Evolutionary conservation across 208 protist genomes (phyloP), one percentile per base, ranked within the genome.

Genomic region (Leishmania guyanensis): DNA sequence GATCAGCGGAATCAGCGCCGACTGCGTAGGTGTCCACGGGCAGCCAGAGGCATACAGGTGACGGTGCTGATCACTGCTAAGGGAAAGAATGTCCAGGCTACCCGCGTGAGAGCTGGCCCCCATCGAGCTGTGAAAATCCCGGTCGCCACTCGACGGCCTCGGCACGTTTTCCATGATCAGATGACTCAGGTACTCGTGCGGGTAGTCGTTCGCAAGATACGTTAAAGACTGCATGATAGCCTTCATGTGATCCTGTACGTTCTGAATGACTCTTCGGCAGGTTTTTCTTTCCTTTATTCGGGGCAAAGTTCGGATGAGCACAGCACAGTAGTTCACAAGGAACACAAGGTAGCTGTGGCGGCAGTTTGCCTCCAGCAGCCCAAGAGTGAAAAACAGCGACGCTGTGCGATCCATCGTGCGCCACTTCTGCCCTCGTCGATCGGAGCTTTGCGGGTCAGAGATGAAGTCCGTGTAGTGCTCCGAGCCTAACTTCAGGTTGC

Each of bases 311-410:
- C n/a, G n/a, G n/a, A n/a, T n/a, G n/a, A n/a, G n/a, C n/a, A n/a
- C n/a, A n/a, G n/a, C n/a, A n/a, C n/a, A n/a, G n/a, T n/a, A n/a
- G n/a, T n/a, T n/a, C n/a, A n/a, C n/a, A n/a, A n/a, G n/a, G n/a
- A n/a, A n/a, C n/a, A n/a, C n/a, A n/a, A n/a, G n/a, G n/a, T n/a
- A n/a, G n/a, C n/a, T n/a, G n/a, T n/a, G n/a, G n/a, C n/a, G n/a
- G 83, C 71, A 83, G 20, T 73, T 46, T 48, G 74, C 53, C 74
- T 86, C 83, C 65, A 86, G 68, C 56, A 86, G 78, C n/a, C 17
- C 70, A 16, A 86, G 77, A 3, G 72, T 81, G 39, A 74, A 43
- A 29, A 68, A 26, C 36, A 75, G 50, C 79, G 68, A 77, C 66
- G 66, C 50, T 14, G 39, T 77, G 68, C 68, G 68, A 53, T 73